Evolutionary conservation across 192 early-diverging fungal genomes (phyloP).

Genomic region (Dispira simplex): DNA sequence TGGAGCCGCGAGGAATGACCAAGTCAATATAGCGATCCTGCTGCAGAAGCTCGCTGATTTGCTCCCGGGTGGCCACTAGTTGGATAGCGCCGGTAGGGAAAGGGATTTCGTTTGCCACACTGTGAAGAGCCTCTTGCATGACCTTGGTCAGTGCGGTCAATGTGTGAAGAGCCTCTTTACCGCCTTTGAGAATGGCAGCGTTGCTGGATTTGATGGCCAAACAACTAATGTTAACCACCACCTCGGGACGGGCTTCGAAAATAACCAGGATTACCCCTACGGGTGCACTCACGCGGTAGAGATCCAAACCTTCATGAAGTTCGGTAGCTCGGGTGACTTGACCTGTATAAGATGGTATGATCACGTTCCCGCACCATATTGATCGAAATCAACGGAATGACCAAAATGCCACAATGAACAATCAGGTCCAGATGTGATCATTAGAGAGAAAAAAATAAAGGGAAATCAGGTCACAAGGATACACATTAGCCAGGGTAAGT

Average conservation of each 20-base stretch:
- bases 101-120: conserved; percentile 16
- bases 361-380: no score
- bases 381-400: no score
- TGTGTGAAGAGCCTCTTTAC: conserved; percentile 75
- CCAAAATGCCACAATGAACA: no score
- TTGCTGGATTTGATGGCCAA: conserved; percentile 94
- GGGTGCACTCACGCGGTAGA: conserved; percentile 84
- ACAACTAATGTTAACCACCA: conserved; percentile 92
- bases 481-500: neutral
- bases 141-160: conserved; percentile 59
- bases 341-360: neutral
- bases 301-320: conserved; percentile 69
- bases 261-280: conserved; percentile 95
- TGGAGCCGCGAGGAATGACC: conserved; percentile 90
- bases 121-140: conserved; percentile 61
- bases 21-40: conserved; percentile 89
- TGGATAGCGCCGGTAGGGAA: conserved; percentile 65
- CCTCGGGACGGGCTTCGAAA: conserved; percentile 97
- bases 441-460: conserved; percentile 13
- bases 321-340: conserved; percentile 58
- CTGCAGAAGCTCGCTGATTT: conserved; percentile 70
- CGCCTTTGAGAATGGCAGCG: conserved; percentile 95
- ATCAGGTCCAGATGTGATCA: no score
- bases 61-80: conserved; percentile 78
- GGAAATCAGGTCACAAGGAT: neutral